These are phyloP conservation scores for Zangia roseola DNA, from an alignment of 768 basidiomycete genomes.

Conservation along the genomic window DNA sequence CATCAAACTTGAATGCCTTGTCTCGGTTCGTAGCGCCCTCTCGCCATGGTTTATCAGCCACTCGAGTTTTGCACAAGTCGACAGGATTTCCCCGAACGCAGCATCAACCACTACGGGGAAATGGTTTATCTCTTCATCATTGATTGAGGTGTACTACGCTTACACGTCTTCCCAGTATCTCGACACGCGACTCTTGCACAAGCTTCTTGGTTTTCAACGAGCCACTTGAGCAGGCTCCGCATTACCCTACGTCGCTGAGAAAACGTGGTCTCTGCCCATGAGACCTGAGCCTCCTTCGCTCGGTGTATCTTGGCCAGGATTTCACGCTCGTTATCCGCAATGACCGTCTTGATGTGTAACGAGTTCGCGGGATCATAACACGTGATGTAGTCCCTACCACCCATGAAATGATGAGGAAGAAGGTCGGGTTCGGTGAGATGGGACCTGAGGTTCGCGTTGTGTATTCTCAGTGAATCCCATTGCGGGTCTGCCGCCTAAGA, in stretches of 20 bases:
- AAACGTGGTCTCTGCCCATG: slow-evolving; percentile 78
- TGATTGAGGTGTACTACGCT: slow-evolving; percentile 29
- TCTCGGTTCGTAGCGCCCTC: slow-evolving; percentile 67
- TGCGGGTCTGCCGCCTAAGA: slow-evolving; percentile 55
- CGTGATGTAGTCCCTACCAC: slow-evolving; percentile 72
- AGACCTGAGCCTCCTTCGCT: slow-evolving; percentile 64
- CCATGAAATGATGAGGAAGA: slow-evolving; percentile 44
- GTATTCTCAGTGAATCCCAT: slow-evolving; percentile 55
- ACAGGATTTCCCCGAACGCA: slow-evolving; percentile 89
- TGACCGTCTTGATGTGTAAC: slow-evolving; percentile 72
- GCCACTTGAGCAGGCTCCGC: slow-evolving; percentile 86
- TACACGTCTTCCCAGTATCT: slow-evolving; percentile 94
- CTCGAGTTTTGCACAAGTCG: slow-evolving; percentile 93
- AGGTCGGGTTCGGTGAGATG: slow-evolving; percentile 59
- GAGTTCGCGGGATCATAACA: slow-evolving; percentile 91
- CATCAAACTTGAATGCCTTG: slow-evolving; percentile 63
- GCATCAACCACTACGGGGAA: slow-evolving; percentile 78
- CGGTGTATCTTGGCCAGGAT: slow-evolving; percentile 69
- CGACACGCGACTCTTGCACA: slow-evolving; percentile 88
- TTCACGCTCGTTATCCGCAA: slow-evolving; percentile 71
- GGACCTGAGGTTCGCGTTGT: slow-evolving; percentile 59
- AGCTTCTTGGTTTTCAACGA: slow-evolving; percentile 84
- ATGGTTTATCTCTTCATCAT: background rate
- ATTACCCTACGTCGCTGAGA: slow-evolving; percentile 79
- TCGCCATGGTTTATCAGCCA: slow-evolving; percentile 91